A percentile compares a stretch with the other conserved stretches of the same genome.
Evolutionary conservation across 2,329 filamentous ascomycete species (phyloP).

Genomic region (Periconia macrospinosa): DNA sequence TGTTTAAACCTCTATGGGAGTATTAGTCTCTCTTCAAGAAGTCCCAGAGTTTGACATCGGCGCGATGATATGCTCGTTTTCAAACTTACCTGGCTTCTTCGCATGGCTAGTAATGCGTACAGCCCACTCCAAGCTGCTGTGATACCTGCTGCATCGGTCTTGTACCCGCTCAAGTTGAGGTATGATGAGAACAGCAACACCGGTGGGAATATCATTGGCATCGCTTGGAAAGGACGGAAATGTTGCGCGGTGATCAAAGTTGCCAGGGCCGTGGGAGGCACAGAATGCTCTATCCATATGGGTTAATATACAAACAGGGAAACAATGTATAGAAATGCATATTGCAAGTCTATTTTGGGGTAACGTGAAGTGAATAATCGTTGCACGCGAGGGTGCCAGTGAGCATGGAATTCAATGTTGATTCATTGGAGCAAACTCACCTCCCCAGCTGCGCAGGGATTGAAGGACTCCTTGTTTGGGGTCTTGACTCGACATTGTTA

Average conservation of each 20-base stretch:
- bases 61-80: neutral
- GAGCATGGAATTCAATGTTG: neutral
- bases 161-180: constrained; percentile 64
- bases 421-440: constrained; percentile 41
- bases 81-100: constrained; percentile 53
- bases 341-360: neutral
- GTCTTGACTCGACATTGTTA: constrained; percentile 44
- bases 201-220: constrained; percentile 70
- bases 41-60: too few relatives aligned
- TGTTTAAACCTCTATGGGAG: constrained; percentile 43
- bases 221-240: constrained; percentile 64
- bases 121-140: constrained; percentile 67
- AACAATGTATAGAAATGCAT: neutral
- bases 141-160: constrained; percentile 65
- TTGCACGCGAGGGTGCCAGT: constrained; percentile 19
- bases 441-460: constrained; percentile 55
- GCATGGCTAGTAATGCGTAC: constrained; percentile 64
- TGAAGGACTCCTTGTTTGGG: constrained; percentile 45
- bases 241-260: constrained; percentile 68
- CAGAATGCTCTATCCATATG: constrained; percentile 57
- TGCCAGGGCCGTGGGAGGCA: constrained; percentile 66
- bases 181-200: constrained; percentile 68
- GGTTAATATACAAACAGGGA: neutral
- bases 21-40: neutral
- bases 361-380: constrained; percentile 6